Evolutionary conservation across 1,284 basidiomycete species (phyloP), one percentile per base, ranked within the genome.

Genomic region (Ceratobasidium sp.): DNA sequence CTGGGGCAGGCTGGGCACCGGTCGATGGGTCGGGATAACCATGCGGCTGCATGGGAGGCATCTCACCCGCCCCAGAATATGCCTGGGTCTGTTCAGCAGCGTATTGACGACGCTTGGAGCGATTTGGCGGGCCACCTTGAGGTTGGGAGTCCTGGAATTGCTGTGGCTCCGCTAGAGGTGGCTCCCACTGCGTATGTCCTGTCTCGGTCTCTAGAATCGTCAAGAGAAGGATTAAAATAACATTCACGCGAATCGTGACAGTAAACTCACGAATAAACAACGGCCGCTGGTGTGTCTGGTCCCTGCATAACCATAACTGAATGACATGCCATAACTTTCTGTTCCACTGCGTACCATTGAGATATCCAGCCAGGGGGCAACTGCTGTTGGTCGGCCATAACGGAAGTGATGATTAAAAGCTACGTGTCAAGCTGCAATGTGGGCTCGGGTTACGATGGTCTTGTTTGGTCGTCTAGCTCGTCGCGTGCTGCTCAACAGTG

Each of bases 311-410:
- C 18, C 18, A 21, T 21, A 18, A 18, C 16, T 45, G 3, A 18
- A 45, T 32, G 23, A 64, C 39, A 10, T 16, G 21, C 41, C 4
- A 45, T 4, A 45, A n/a, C 18, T 4, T 3, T 45, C 18, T 9
- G 18, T 4, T 4, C 43, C 3, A 45, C 9, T 4, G 46, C 52
- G 23, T 57, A 93, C 94, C 94, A 96, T 85, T 96, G 91, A 78
- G 92, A 89, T 76, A 86, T 85, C 94, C 94, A 97, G 61, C 94
- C 95, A 75, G 90, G 90, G 74, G 94, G 94, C 59, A 97, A 83
- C 80, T 91, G 73, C 43, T 69, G 53, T 57, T 57, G 65, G 34
- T 69, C 52, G 36, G 50, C 65, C 65, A 69, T 69, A 18, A 26
- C 18, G 43, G 26, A 46, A 36, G 34, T 28, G 39, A 16, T 28